Base-by-base conservation (phyloP, 805 yeast species). In the Zygosaccharomyces bisporus region DNA sequence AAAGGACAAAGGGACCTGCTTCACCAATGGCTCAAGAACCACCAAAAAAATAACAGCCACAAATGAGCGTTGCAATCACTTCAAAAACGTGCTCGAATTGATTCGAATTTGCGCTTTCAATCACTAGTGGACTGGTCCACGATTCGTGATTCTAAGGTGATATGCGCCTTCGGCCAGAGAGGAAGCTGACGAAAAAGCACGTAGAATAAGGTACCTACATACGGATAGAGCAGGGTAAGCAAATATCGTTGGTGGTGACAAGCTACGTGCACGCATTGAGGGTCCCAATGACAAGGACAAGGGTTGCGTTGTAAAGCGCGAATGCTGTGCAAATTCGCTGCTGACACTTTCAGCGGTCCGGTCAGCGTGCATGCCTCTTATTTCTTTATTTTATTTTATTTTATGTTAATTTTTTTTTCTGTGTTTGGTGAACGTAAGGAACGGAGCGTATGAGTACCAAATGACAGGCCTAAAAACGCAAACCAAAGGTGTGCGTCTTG, bases 11-110 rank as follows among this genome's bases (percentile, higher is more conserved):
- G 17, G 32, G 18, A 35, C 32, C 10, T 16, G 29, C 38, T 21
- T 34, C 25, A 16, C 30, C 40, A 37, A 37, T 25, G 40, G 40
- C 40, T 37, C 39, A 37, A 8, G 13, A 25, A 8, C 21, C 24
- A 8, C 13, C 19, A 25, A 25, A 16, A 4, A 10, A 25, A 13
- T 16, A 9, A 21, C 25, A 21, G 9, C 18, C 16, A 27, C 31
- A 27, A 27, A 27, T 27, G 31, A 27, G 31, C 31, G 8, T 27
- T 27, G 13, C 31, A 27, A 27, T 27, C 14, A 13, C 31, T 27
- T 13, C 31, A 27, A 27, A n/a, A n/a, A 13, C 25, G 25, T 2
- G 31, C 14, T 27, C 31, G 10, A 27, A 13, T 27, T 6, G 3
- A 14, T 27, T 27, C 31, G 25, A 21, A 9, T 9, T 21, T 21